Percentiles rank a stretch among this genome's conserved stretches.
Conservation (phyloP, 345 rosid genomes). For the Barbarea vulgaris region DNA sequence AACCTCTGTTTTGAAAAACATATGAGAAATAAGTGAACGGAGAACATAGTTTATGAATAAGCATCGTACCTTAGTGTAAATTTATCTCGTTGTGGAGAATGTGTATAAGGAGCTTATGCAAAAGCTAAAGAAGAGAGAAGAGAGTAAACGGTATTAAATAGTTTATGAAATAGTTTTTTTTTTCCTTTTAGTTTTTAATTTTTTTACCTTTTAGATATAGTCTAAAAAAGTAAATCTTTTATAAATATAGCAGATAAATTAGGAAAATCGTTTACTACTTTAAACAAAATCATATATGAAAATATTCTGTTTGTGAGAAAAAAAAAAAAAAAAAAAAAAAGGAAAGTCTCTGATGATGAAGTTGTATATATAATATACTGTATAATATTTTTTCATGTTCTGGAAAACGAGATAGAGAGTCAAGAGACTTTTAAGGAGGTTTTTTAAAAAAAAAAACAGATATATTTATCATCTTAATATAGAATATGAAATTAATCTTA, state of each 20-base stretch:
- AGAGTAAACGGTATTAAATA: background rate
- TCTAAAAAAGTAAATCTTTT: background rate
- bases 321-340: background rate
- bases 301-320: background rate
- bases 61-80: slow-evolving; percentile 28
- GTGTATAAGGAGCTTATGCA: background rate
- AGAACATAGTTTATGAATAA: background rate
- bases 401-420: background rate
- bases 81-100: too few species aligned
- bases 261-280: background rate
- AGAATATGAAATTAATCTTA: too few species aligned
- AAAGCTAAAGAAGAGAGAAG: background rate
- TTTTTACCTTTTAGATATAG: background rate
- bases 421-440: too few species aligned
- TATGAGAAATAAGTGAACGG: too few species aligned
- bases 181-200: background rate
- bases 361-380: too few species aligned
- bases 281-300: background rate
- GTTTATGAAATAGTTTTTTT: background rate
- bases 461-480: too few species aligned
- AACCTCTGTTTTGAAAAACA: too few species aligned
- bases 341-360: too few species aligned
- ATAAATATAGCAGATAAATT: background rate
- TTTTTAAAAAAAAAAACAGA: too few species aligned
- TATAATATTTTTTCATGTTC: background rate